Evolutionary conservation across 2,329 filamentous ascomycete genomes (phyloP), one percentile per base, ranked within the genome.

Genomic region (Scorias spongiosa): DNA sequence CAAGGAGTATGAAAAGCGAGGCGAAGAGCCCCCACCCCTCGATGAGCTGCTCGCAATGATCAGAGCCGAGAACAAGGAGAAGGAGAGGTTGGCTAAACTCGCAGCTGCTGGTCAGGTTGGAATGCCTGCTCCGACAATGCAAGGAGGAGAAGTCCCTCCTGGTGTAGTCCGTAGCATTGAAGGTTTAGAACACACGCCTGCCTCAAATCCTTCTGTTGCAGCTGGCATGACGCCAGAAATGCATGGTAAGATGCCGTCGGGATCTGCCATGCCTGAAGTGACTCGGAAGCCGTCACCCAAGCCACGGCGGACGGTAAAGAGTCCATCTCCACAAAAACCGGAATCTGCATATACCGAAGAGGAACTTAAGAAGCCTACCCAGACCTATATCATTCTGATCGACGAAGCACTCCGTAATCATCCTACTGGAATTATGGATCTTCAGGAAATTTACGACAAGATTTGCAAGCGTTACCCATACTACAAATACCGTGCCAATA

Each of bases 301-400:
- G 32, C 63, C 67, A 46, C 75, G 75, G 50, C 68, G 70, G 40
- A 61, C 63, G 10, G 70, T 70, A 18, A 67, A 70, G 36, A 78
- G 76, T 12, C 75, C 74, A 1, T 79, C 76, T 7, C 77, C 77
- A 1, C 72, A 76, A 50, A 78, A 77, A 60, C 71, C 74, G 10
- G 68, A 74, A 37, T 73, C 73, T 42, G 80, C 81, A 53, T 70
- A 81, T 58, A 84, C 81, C 1, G 76, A 80, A 30, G 83, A 87
- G 55, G 80, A 87, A 62, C 67, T 87, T 42, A 75, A 78, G 46
- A 83, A 84, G 60, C 77, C 77, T 2, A 69, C 68, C 3, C 70
- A 73, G 47, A 79, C 78, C 29, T 81, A 80, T 53, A 74, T 78
- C 8, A 70, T 76, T 20, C 67, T 80, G 37, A 76, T 80, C 43